Evolutionary conservation across 2,329 filamentous ascomycete genomes (phyloP).

Genomic region (Fusarium ambrosium): DNA sequence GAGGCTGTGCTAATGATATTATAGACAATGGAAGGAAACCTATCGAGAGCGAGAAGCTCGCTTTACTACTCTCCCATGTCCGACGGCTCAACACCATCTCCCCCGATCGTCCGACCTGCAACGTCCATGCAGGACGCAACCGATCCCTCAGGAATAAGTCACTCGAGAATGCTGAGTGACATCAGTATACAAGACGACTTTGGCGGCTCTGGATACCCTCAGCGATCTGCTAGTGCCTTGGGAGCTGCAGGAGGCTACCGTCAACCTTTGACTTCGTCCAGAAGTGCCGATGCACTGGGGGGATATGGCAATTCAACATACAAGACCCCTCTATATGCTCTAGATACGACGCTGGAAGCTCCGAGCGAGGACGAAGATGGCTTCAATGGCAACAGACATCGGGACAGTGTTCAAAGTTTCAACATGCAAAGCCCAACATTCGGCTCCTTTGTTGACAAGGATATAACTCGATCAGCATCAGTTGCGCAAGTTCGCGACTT

Average conservation of each 20-base stretch:
- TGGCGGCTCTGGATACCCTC: conserved; percentile 55
- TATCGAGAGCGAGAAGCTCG: conserved; percentile 81
- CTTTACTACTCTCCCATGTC: conserved; percentile 63
- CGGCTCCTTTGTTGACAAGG: conserved; percentile 59
- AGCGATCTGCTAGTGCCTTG: conserved; percentile 74
- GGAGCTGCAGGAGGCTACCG: conserved; percentile 71
- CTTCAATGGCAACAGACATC: conserved; percentile 41
- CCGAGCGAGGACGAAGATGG: conserved; percentile 66
- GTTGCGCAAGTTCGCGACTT: conserved; percentile 80
- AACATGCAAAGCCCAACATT: conserved; percentile 61
- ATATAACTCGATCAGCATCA: conserved; percentile 75
- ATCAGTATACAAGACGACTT: conserved; percentile 44
- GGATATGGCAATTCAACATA: conserved; percentile 49
- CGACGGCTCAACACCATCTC: conserved; percentile 67
- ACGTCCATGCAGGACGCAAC: conserved; percentile 42
- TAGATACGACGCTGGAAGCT: conserved; percentile 64
- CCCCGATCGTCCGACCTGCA: conserved; percentile 55
- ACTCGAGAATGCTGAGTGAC: conserved; percentile 53
- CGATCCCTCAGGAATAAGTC: conserved; percentile 32
- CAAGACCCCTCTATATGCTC: conserved; percentile 56
- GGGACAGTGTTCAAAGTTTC: conserved; percentile 41
- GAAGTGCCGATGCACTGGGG: conserved; percentile 58
- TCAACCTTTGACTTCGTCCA: conserved; percentile 60
- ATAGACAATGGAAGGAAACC: conserved; percentile 93
- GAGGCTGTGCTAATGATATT: conserved; percentile 26